These are phyloP conservation scores for Paecilomyces variotii DNA, from an alignment of 2,329 filamentous ascomycete species.

Conservation along the genomic window DNA sequence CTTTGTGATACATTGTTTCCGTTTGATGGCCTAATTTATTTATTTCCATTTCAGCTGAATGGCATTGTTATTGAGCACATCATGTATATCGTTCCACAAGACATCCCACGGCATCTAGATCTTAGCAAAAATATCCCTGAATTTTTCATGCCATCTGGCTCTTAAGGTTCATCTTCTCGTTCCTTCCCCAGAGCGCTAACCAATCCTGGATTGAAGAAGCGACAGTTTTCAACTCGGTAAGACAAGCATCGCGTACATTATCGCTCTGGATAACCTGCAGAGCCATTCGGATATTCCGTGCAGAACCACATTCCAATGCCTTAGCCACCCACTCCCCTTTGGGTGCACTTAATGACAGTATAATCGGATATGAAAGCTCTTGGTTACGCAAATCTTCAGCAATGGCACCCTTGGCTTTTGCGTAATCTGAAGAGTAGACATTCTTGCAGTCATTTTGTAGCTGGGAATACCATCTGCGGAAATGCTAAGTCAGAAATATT, in stretches of 20 bases:
- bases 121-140: neutral
- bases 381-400: constrained; percentile 14
- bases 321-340: constrained; percentile 9
- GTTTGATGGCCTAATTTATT: too few species aligned
- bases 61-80: too few species aligned
- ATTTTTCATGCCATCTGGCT: neutral
- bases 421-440: constrained; percentile 16
- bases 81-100: too few species aligned
- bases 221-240: constrained; percentile 9
- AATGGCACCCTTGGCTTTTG: constrained; percentile 10
- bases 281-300: constrained; percentile 10
- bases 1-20: too few species aligned
- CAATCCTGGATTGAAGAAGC: constrained; percentile 9
- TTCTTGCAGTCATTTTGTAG: constrained; percentile 18
- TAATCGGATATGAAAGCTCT: constrained; percentile 13
- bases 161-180: constrained; percentile 14
- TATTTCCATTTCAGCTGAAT: too few species aligned
- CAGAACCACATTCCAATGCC: constrained; percentile 9
- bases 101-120: too few species aligned
- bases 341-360: constrained; percentile 11
- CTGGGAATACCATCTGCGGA: constrained; percentile 14
- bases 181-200: constrained; percentile 18
- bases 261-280: constrained; percentile 11
- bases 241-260: constrained; percentile 8
- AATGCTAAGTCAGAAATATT: neutral